A percentile compares a stretch with the other conserved stretches of the same genome.
These are phyloP conservation scores for Sporothrix humicola DNA, from an alignment of 2,329 filamentous ascomycete species.

Conservation along the genomic window DNA sequence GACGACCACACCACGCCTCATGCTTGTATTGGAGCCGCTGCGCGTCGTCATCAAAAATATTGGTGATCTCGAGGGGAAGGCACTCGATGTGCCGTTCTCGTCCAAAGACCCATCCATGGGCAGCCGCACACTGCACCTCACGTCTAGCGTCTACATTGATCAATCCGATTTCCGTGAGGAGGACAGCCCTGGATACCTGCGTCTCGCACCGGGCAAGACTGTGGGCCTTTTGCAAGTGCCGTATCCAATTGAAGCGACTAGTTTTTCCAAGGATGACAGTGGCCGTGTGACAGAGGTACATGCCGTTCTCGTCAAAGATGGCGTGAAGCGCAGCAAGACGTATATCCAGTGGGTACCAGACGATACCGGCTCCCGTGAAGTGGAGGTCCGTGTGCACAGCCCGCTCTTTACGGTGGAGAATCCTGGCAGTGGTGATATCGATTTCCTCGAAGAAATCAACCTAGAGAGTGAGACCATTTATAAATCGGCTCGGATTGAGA, in stretches of 20 bases:
- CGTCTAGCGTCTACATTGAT: constrained; percentile 75
- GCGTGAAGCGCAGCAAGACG: constrained; percentile 74
- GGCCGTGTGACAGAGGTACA: constrained; percentile 62
- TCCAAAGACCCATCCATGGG: constrained; percentile 74
- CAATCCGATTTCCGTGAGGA: constrained; percentile 76
- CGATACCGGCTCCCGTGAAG: constrained; percentile 61
- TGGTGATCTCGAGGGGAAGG: constrained; percentile 57
- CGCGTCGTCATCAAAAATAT: constrained; percentile 78
- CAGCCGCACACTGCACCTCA: constrained; percentile 70
- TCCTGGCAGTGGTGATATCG: constrained; percentile 77
- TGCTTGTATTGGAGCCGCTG: constrained; percentile 87
- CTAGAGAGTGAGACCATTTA: constrained; percentile 83
- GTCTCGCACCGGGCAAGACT: constrained; percentile 71
- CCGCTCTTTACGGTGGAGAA: constrained; percentile 85
- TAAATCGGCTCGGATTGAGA: constrained; percentile 77
- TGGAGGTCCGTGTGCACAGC: constrained; percentile 79
- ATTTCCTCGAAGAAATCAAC: constrained; percentile 84
- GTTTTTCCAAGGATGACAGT: constrained; percentile 68
- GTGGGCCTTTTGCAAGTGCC: constrained; percentile 76
- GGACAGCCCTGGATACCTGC: constrained; percentile 76
- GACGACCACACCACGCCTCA: constrained; percentile 82
- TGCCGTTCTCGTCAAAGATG: constrained; percentile 72
- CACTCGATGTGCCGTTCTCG: constrained; percentile 77
- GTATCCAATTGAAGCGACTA: constrained; percentile 70
- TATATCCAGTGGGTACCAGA: constrained; percentile 87